These are phyloP conservation scores for Amaranthus tricolor DNA, from an alignment of 179 eudicot species.

Conservation along the genomic window DNA sequence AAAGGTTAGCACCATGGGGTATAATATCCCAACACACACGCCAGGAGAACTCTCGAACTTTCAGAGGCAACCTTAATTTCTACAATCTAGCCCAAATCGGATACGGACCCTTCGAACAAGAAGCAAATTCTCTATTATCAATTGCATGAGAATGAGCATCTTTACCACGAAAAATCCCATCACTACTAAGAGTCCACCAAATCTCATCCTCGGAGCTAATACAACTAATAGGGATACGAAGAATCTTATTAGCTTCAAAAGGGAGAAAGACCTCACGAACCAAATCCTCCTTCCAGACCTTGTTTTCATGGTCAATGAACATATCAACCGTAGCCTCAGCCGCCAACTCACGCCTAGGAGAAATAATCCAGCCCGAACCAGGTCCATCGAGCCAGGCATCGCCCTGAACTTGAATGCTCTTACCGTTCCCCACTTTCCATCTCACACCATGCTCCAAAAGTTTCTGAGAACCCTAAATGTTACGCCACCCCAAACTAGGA, in stretches of 20 bases:
- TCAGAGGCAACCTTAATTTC: not conserved
- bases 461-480: not conserved
- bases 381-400: not conserved
- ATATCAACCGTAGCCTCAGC: not conserved
- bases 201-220: no score
- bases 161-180: not conserved
- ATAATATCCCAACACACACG: not conserved
- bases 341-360: not conserved
- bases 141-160: not conserved
- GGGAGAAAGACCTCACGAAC: not conserved
- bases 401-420: not conserved
- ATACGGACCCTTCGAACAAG: not conserved
- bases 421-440: not conserved
- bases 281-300: not conserved
- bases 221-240: fast-evolving
- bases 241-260: not conserved
- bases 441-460: not conserved
- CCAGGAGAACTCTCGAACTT: not conserved
- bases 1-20: not conserved
- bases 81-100: not conserved
- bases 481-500: not conserved
- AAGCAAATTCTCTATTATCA: not conserved
- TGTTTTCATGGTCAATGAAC: not conserved
- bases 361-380: not conserved
- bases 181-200: not conserved